Base-by-base conservation (phyloP, 176 grass and related monocot species). In the Ensete ventricosum region DNA sequence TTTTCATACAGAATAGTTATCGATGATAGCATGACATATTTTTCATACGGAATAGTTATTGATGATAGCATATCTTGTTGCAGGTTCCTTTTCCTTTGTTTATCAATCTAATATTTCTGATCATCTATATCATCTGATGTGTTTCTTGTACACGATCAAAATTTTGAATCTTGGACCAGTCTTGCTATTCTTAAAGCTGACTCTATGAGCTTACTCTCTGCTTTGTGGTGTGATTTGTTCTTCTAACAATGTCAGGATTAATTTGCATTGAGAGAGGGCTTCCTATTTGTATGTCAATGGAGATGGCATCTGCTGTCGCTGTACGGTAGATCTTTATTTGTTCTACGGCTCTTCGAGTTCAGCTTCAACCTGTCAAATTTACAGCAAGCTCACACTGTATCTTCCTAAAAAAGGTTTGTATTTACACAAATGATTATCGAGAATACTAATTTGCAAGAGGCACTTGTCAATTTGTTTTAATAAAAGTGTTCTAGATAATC, bases 181-280 rank as follows among this genome's bases (percentile, higher is more conserved):
- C 27, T 29, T 2, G 27, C 27, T 29, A 29, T 29, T 29, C 27
- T 3, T 29, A 29, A 29, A 29, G 27, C 27, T 34, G 29, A 34
- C 29, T 34, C 29, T 34, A 5, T 34, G 29, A 34, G 29, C 29
- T 34, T 34, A 34, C 29, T 34, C 29, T 34, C 29, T 4, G 26
- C 22, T 23, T 34, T 19, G 62, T 2, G 9, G 26, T 11, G 9
- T 64, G 19, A 11, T 23, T 24, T 11, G 24, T 50, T 69, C 26
- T 19, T 50, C 9, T 69, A 43, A 49, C 16, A 69, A 69, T 69
- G 49, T 69, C 67, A 50, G 67, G 67, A 50, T 69, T 69, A 69
- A 50, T 69, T 50, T 69, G 67, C 34, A 50, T n/a, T 69, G 67
- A 69, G 43, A 69, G 43, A 19, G 34, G 43, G 22, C 62, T 69